phyloP scores from a whole-genome alignment of 169 alveolate species.

The Plasmodium ovale region DNA sequence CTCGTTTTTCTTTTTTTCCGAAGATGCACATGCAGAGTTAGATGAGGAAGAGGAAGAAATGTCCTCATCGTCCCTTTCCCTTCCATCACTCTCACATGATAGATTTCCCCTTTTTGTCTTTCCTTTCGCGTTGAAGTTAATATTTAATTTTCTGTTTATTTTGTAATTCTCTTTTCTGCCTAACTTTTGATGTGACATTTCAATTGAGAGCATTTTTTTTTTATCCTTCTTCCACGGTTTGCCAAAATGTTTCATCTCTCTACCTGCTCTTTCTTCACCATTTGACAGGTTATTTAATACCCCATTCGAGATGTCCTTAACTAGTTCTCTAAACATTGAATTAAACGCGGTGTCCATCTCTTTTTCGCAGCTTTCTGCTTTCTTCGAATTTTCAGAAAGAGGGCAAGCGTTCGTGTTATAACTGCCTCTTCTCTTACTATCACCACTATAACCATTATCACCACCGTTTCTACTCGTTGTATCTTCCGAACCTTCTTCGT shows the following conservation, averaged over 20 bases:
- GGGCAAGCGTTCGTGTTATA: background rate
- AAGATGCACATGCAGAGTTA: background rate
- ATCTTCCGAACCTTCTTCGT: background rate
- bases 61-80: background rate
- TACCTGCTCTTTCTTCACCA: background rate
- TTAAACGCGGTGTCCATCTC: background rate
- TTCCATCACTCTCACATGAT: slow-evolving; percentile 12
- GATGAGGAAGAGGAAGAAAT: background rate
- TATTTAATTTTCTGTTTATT: too few species aligned
- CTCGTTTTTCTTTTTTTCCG: background rate
- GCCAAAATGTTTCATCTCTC: background rate
- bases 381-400: background rate
- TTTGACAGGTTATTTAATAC: background rate
- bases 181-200: too few species aligned
- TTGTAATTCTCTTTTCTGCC: too few species aligned
- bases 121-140: background rate
- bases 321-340: background rate
- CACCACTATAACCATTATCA: background rate
- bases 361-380: background rate
- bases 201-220: background rate
- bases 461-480: too few species aligned
- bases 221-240: background rate
- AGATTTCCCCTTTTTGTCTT: background rate
- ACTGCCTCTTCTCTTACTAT: slow-evolving; percentile 1
- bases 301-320: background rate